Evolutionary conservation across 441 rosid genomes (phyloP), one percentile per base, ranked within the genome.

Genomic region (Pelargonium citronellum): DNA sequence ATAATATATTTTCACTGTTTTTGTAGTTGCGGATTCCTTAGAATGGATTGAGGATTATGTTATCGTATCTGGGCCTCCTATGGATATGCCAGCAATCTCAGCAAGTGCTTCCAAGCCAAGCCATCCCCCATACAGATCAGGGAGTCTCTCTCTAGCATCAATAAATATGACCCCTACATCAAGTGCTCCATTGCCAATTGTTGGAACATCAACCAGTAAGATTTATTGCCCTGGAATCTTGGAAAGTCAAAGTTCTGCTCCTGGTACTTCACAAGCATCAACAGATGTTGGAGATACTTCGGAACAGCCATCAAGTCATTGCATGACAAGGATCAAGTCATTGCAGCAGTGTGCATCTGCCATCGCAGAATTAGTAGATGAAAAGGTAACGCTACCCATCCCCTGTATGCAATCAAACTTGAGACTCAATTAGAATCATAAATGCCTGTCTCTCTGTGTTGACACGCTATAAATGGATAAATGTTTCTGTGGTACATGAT

Each of bases 231-330:
- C 72, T 77, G 88, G 86, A 83, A 87, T 96, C 85, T 71, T 79
- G 63, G 90, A 86, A 53, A 83, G 87, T 78, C 91, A 77, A 47
- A 81, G 74, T 69, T 84, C 91, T 78, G 91, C 88, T 69, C 89
- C 87, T 66, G 87, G 89, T 74, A 89, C 90, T 74, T 94, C 95
- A 72, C 89, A 84, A 68, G 96, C 90, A 76, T 90, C 96, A 22
- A 74, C 79, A 77, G 95, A 86, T 80, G 70, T 79, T 24, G 87
- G 81, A 47, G 91, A 90, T 83, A 81, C 81, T 77, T 68, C 82
- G 76, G 97, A 91, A 79, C 87, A 79, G 77, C 97, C 96, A 73
- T 86, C 88, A 63, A 79, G 83, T 71, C 79, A 81, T 73, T 79
- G 89, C 82, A 69, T 86, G 81, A 90, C 90, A 49, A 85, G 97